phyloP scores from a whole-genome alignment of 768 basidiomycete species.

The Mycena epipterygia region DNA sequence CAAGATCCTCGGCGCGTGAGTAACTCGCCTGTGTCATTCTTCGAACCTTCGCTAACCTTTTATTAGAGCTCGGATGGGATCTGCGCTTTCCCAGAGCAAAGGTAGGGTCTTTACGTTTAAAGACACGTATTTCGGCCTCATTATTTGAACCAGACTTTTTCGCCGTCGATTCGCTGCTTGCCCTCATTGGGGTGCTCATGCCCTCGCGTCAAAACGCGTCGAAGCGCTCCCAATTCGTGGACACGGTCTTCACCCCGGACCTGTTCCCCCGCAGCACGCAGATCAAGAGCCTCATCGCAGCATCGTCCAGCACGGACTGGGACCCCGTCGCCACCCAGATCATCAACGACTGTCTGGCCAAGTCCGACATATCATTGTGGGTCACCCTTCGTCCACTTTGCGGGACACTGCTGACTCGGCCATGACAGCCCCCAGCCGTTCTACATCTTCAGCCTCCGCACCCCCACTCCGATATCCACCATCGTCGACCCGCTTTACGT shows the following conservation, averaged over 20 bases:
- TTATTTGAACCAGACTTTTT: constrained; percentile 11
- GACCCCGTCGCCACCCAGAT: constrained; percentile 26
- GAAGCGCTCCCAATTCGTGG: constrained; percentile 29
- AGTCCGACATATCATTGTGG: constrained; percentile 30
- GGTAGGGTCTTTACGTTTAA: neutral
- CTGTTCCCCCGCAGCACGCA: constrained; percentile 25
- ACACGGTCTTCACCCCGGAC: constrained; percentile 20
- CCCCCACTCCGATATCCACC: constrained; percentile 14
- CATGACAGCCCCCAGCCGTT: constrained; percentile 37
- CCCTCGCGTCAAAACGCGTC: constrained; percentile 5
- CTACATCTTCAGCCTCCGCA: constrained; percentile 11
- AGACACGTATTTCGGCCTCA: neutral
- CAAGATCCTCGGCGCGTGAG: constrained; percentile 31
- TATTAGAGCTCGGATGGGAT: constrained; percentile 13
- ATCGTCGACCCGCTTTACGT: constrained; percentile 33
- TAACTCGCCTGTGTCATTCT: neutral
- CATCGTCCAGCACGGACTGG: constrained; percentile 7
- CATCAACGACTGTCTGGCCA: constrained; percentile 26
- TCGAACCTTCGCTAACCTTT: neutral
- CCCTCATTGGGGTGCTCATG: constrained; percentile 17
- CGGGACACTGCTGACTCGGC: neutral
- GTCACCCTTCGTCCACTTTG: neutral
- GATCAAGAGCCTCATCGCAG: constrained; percentile 27
- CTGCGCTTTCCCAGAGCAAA: constrained; percentile 19
- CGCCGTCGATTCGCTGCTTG: constrained; percentile 27